Evolutionary conservation across 768 basidiomycete species (phyloP).

Genomic region (Pleurotus giganteus): DNA sequence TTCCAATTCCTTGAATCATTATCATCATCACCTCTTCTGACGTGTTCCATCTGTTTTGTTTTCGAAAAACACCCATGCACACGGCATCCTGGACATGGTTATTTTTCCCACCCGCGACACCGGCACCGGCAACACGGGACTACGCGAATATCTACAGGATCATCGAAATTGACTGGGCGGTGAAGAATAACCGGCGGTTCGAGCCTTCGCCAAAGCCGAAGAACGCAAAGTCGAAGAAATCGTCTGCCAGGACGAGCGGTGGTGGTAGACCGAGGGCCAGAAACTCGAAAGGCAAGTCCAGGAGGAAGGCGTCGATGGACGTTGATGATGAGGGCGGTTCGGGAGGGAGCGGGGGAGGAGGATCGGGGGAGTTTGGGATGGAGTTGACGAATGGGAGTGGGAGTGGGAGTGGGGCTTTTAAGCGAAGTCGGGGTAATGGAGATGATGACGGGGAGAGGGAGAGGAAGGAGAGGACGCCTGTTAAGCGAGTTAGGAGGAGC

Average conservation of each 20-base stretch:
- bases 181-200: slow-evolving; percentile 59
- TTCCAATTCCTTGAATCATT: slow-evolving; percentile 29
- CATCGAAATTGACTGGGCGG: slow-evolving; percentile 79
- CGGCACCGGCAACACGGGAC: background rate
- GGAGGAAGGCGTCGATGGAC: slow-evolving; percentile 19
- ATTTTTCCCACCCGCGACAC: too few species aligned
- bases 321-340: slow-evolving; percentile 14
- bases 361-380: slow-evolving; percentile 34
- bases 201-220: slow-evolving; percentile 54
- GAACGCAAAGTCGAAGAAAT: slow-evolving; percentile 24
- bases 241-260: background rate
- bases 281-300: slow-evolving; percentile 18
- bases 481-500: slow-evolving; percentile 33
- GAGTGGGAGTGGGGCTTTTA: slow-evolving; percentile 36
- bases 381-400: slow-evolving; percentile 47
- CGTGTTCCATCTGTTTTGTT: too few species aligned
- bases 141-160: slow-evolving; percentile 45
- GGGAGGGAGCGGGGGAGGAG: slow-evolving; percentile 16
- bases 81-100: too few species aligned
- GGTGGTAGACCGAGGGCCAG: background rate
- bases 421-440: slow-evolving; percentile 16
- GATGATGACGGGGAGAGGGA: background rate
- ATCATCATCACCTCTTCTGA: too few species aligned
- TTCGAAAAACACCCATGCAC: too few species aligned
- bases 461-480: slow-evolving; percentile 16